A percentile compares a stretch with the other conserved stretches of the same genome.
These are phyloP conservation scores for Eucommia ulmoides DNA, from an alignment of 257 asterid species.

Conservation along the genomic window DNA sequence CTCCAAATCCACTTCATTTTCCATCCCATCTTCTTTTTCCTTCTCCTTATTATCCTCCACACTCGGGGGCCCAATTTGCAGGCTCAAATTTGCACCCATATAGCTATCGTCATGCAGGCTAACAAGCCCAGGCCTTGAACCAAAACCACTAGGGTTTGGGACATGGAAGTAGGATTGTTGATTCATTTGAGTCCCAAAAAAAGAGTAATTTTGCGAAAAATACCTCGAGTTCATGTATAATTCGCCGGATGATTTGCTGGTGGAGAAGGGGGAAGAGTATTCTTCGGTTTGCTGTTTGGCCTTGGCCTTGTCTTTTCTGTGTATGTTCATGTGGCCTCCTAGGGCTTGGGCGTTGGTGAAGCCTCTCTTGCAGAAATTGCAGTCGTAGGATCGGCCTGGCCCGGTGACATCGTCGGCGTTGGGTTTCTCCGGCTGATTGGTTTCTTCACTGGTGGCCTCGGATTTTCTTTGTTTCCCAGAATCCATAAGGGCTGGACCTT, in stretches of 20 bases:
- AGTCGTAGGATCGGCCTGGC: constrained; percentile 15
- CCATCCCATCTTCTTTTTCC: background rate
- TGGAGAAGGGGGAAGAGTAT: too few relatives aligned
- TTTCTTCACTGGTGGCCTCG: background rate
- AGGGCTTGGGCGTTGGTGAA: constrained; percentile 28
- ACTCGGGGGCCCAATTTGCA: constrained; percentile 7
- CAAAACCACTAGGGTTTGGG: constrained; percentile 11
- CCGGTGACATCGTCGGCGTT: background rate
- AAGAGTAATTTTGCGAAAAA: too few relatives aligned
- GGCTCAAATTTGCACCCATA: background rate
- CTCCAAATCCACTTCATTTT: constrained; percentile 27
- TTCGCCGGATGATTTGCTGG: too few relatives aligned
- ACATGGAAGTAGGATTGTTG: constrained; percentile 13
- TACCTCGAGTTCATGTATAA: too few relatives aligned
- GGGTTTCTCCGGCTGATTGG: background rate
- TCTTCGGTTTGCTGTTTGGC: too few relatives aligned
- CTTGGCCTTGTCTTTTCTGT: constrained; percentile 18
- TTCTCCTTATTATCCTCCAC: background rate
- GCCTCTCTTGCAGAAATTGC: constrained; percentile 25
- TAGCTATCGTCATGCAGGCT: background rate
- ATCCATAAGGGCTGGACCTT: background rate
- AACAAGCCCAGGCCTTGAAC: constrained; percentile 2
- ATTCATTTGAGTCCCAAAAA: constrained; percentile 2
- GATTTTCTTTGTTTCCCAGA: background rate
- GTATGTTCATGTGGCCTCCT: constrained; percentile 31